These are phyloP conservation scores for Calonectria pseudoreteaudii DNA, from an alignment of 2,329 filamentous ascomycete genomes.

Conservation along the genomic window DNA sequence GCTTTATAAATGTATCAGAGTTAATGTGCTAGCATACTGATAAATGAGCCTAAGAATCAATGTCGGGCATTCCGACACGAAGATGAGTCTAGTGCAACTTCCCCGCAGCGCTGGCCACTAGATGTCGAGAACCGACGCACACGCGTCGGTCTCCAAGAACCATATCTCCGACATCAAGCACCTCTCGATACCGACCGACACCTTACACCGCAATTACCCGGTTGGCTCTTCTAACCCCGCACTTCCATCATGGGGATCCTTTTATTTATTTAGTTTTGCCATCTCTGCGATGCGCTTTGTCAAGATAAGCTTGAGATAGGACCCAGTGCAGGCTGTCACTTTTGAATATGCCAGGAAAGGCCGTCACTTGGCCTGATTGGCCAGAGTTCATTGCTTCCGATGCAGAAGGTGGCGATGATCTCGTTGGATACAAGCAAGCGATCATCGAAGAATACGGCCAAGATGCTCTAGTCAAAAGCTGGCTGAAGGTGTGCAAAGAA, in stretches of 20 bases:
- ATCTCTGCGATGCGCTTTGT: background rate
- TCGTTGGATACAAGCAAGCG: slow-evolving; percentile 2
- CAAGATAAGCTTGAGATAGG: background rate
- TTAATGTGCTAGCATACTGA: background rate
- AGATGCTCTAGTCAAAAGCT: background rate
- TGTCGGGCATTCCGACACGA: background rate
- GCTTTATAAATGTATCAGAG: too few relatives aligned
- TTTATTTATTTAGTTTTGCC: background rate
- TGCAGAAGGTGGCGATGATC: background rate
- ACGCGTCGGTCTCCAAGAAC: background rate
- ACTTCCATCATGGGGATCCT: background rate
- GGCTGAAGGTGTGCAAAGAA: background rate
- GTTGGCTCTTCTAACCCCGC: background rate
- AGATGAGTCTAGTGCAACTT: background rate
- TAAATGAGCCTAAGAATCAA: background rate
- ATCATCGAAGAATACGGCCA: background rate
- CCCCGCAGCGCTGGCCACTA: background rate
- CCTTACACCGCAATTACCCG: background rate
- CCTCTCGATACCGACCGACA: background rate
- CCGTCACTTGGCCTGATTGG: slow-evolving; percentile 4
- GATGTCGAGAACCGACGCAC: background rate
- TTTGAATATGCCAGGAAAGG: background rate
- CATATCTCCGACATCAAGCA: background rate
- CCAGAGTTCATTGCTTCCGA: background rate
- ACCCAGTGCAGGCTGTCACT: background rate